These are phyloP conservation scores for Candida tammaniensis DNA, from an alignment of 805 yeast species.

Conservation along the genomic window DNA sequence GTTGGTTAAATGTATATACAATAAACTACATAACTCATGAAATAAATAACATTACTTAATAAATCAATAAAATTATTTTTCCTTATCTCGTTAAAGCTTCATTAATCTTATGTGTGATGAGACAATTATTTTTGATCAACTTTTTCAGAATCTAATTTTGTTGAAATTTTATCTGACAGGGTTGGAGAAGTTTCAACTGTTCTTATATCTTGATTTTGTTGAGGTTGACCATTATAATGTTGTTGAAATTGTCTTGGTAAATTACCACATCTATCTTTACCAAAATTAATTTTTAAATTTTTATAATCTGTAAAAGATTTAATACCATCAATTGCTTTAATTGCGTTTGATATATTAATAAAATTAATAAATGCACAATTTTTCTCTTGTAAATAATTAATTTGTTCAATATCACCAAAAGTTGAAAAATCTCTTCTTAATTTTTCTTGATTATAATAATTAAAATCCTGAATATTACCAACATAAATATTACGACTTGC, in stretches of 20 bases:
- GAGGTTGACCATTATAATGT: conserved; percentile 15
- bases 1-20: conserved; percentile 5
- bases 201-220: conserved; percentile 5
- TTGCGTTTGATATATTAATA: conserved; percentile 87
- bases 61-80: no score
- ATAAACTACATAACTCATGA: conserved; percentile 6
- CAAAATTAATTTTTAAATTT: conserved; percentile 80
- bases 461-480: conserved; percentile 58
- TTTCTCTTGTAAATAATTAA: conserved; percentile 79
- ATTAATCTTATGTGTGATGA: no score
- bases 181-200: no score
- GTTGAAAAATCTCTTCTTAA: conserved; percentile 71
- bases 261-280: conserved; percentile 94
- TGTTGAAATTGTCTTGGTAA: conserved; percentile 73
- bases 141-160: no score
- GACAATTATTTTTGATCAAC: no score
- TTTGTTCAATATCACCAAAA: conserved; percentile 94
- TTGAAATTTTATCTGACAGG: no score
- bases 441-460: conserved; percentile 53
- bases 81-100: no score
- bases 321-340: conserved; percentile 88
- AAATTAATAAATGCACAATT: conserved; percentile 91
- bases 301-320: conserved; percentile 65
- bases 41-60: no score
- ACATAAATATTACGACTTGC: conserved; percentile 92